phyloP scores from a whole-genome alignment of 208 protist species.

The Novymonas esmeraldas region DNA sequence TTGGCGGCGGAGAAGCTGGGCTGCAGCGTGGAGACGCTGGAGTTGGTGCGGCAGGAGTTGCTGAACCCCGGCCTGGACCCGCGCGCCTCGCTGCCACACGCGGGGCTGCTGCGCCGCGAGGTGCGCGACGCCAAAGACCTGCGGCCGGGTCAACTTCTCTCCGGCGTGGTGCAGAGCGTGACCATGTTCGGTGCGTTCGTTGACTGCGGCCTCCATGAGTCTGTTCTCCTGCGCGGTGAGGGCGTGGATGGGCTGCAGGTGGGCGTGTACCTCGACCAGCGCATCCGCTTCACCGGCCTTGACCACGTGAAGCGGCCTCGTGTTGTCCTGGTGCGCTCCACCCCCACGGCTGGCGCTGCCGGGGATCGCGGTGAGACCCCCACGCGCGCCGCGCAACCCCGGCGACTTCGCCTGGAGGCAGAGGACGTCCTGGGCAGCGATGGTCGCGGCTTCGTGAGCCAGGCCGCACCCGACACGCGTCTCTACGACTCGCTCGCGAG shows the following conservation, averaged over 20 bases:
- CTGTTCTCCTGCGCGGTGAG: constrained; percentile 60
- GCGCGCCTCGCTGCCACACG: constrained; percentile 66
- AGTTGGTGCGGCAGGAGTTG: constrained; percentile 61
- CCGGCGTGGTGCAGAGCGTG: constrained; percentile 71
- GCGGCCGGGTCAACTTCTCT: constrained; percentile 49
- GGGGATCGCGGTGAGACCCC: not conserved
- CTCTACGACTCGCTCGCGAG: not conserved
- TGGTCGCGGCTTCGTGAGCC: not conserved
- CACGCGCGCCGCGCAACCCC: not conserved
- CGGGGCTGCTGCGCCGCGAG: constrained; percentile 67
- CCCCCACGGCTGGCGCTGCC: not conserved
- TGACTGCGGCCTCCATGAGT: constrained; percentile 80
- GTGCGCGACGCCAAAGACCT: constrained; percentile 44
- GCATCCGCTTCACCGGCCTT: constrained; percentile 41
- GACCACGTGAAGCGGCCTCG: constrained; percentile 66
- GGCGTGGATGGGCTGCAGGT: constrained; percentile 58
- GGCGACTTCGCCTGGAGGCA: constrained; percentile 47
- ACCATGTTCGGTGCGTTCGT: constrained; percentile 89
- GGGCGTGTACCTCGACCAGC: constrained; percentile 47
- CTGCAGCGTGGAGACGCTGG: constrained; percentile 70
- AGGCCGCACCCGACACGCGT: not conserved
- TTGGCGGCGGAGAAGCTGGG: constrained; percentile 31
- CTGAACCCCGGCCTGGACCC: constrained; percentile 72
- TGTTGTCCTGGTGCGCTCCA: constrained; percentile 32
- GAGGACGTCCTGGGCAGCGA: constrained; percentile 41